Conservation (phyloP, 441 rosid species). For the Eruca vesicaria region DNA sequence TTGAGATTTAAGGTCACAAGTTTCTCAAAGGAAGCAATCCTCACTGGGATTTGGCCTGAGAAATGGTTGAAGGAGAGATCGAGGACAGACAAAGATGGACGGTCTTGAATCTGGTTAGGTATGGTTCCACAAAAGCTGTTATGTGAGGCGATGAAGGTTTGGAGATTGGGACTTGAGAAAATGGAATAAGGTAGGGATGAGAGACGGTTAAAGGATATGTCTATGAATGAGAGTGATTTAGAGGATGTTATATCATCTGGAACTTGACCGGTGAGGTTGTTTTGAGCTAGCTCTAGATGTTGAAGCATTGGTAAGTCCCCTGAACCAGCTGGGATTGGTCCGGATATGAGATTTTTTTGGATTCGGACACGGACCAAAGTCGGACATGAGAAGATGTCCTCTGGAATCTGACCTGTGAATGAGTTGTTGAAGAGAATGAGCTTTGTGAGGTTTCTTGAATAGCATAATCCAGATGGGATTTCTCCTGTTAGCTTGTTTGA, state of each 20-base stretch:
- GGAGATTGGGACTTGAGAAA: constrained; percentile 67
- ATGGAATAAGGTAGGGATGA: constrained; percentile 72
- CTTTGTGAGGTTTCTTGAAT: constrained; percentile 65
- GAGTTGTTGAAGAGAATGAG: constrained; percentile 81
- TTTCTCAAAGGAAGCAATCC: constrained; percentile 65
- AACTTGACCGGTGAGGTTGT: constrained; percentile 74
- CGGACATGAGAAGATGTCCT: constrained; percentile 50
- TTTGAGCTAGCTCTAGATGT: constrained; percentile 79
- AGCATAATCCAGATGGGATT: constrained; percentile 63
- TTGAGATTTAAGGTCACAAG: constrained; percentile 60
- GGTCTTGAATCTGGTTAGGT: constrained; percentile 65
- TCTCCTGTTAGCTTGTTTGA: constrained; percentile 68
- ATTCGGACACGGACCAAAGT: constrained; percentile 70
- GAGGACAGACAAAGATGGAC: constrained; percentile 62
- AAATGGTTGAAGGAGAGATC: constrained; percentile 70
- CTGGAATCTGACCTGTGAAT: constrained; percentile 58
- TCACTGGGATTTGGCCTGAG: constrained; percentile 53
- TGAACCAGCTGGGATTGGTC: constrained; percentile 61
- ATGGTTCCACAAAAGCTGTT: constrained; percentile 59
- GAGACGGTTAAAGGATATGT: constrained; percentile 68
- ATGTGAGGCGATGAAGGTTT: constrained; percentile 68
- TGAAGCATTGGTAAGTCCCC: constrained; percentile 72
- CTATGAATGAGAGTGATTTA: constrained; percentile 77
- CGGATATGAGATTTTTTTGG: constrained; percentile 71
- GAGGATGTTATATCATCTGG: constrained; percentile 70